phyloP scores from a whole-genome alignment of 2,329 filamentous ascomycete genomes.

The Mycosphaerella arachidis region DNA sequence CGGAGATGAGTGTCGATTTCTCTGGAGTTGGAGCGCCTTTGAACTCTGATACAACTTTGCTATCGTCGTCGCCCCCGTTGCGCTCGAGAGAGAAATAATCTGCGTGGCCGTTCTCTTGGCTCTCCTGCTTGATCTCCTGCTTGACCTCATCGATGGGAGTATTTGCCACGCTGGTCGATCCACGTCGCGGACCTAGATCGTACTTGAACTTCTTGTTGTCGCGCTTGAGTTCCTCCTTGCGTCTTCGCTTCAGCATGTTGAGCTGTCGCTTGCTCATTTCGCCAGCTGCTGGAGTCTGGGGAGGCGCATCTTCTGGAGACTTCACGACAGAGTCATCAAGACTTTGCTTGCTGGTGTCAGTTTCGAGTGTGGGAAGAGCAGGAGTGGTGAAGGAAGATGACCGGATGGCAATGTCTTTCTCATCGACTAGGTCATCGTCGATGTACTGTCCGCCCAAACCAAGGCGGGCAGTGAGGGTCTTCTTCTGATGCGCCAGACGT shows the following conservation, averaged over 20 bases:
- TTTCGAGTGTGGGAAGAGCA: constrained; percentile 48
- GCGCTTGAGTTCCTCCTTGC: constrained; percentile 83
- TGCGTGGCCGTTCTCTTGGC: constrained; percentile 45
- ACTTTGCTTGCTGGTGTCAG: constrained; percentile 43
- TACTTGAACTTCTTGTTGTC: constrained; percentile 76
- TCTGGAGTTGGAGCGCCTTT: constrained; percentile 78
- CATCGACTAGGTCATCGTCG: constrained; percentile 74
- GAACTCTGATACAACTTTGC: constrained; percentile 90
- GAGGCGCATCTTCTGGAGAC: constrained; percentile 29
- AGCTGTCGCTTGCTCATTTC: constrained; percentile 85
- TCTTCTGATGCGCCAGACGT: constrained; percentile 82
- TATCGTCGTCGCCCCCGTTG: constrained; percentile 75
- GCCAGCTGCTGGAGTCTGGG: constrained; percentile 29
- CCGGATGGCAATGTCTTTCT: constrained; percentile 54
- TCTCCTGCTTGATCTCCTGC: constrained; percentile 53
- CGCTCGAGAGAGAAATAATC: constrained; percentile 93
- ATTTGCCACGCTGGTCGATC: constrained; percentile 56
- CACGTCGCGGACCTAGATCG: constrained; percentile 67
- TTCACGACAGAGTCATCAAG: constrained; percentile 24
- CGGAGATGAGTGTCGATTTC: constrained; percentile 78
- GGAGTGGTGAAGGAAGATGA: constrained; percentile 38
- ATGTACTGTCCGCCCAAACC: constrained; percentile 80
- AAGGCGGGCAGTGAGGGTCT: constrained; percentile 74
- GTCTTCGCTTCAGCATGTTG: constrained; percentile 89
- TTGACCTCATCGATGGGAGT: constrained; percentile 54